Evolutionary conservation across 805 yeast genomes (phyloP).

Genomic region (Starmera quercuum): DNA sequence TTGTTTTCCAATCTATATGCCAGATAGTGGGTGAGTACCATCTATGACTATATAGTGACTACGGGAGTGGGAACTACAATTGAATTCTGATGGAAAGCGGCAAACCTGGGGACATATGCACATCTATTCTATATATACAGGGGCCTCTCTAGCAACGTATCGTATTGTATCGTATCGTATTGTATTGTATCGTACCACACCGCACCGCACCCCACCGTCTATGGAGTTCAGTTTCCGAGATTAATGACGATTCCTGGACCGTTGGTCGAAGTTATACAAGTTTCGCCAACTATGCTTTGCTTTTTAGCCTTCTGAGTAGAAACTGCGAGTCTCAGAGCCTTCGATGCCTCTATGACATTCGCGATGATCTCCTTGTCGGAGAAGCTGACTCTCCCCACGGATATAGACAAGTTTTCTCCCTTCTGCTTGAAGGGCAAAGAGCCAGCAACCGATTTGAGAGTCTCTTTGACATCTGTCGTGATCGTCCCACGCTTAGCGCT

Average conservation of each 20-base stretch:
- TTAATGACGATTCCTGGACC: slow-evolving; percentile 77
- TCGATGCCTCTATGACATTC: slow-evolving; percentile 61
- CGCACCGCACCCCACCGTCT: no score
- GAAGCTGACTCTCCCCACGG: slow-evolving; percentile 74
- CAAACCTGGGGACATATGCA: no score
- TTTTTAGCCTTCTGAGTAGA: slow-evolving; percentile 54
- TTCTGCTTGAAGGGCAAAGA: slow-evolving; percentile 75
- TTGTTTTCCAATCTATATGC: no score
- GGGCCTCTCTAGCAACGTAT: no score
- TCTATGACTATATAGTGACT: no score
- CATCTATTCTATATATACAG: no score
- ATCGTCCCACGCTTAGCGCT: slow-evolving; percentile 82
- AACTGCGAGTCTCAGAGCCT: slow-evolving; percentile 48
- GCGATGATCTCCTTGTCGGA: slow-evolving; percentile 66
- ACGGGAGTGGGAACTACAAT: no score
- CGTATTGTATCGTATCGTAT: no score
- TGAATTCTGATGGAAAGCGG: no score
- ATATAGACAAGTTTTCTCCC: slow-evolving; percentile 49
- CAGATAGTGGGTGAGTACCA: no score
- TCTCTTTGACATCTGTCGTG: slow-evolving; percentile 47
- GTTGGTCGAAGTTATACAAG: slow-evolving; percentile 59
- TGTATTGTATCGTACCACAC: no score
- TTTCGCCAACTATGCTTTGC: slow-evolving; percentile 63
- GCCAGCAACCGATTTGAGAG: slow-evolving; percentile 53
- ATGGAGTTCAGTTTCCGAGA: no score